phyloP scores from a whole-genome alignment of 2,329 filamentous ascomycete genomes.

The Aurifilum marmelostoma region DNA sequence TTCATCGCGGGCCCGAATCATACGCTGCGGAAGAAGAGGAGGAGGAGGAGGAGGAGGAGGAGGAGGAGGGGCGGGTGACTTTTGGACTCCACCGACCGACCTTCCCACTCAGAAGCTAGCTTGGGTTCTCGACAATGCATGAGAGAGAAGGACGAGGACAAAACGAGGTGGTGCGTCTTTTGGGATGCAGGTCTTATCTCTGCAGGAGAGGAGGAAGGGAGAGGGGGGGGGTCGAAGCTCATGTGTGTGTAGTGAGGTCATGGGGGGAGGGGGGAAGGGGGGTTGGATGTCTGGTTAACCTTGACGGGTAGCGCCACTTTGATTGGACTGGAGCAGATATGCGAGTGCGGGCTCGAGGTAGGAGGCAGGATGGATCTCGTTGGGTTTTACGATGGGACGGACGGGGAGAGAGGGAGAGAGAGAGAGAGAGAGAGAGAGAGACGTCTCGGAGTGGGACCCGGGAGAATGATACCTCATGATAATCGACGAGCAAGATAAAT shows the following conservation, averaged over 20 bases:
- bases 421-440: background rate
- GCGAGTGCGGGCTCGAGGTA: background rate
- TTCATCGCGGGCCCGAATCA: background rate
- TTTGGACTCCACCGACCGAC: background rate
- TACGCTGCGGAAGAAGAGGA: no score
- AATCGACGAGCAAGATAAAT: constrained; percentile 1
- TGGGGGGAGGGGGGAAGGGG: background rate
- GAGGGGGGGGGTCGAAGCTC: background rate
- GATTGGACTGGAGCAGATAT: background rate
- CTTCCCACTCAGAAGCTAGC: constrained; percentile 3
- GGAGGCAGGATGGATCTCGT: background rate
- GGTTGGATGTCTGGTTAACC: background rate
- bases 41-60: no score
- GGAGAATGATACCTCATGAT: constrained; percentile 6
- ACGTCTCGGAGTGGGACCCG: constrained; percentile 1
- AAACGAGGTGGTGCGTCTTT: background rate
- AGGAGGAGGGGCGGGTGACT: no score
- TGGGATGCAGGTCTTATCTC: constrained; percentile 8
- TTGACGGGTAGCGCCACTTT: background rate
- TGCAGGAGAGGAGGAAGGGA: background rate
- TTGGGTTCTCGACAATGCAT: background rate
- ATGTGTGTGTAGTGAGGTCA: background rate
- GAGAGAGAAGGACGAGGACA: background rate
- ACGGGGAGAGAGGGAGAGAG: background rate
- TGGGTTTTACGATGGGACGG: background rate